Base-by-base conservation (phyloP, 371 early-diverging fungal species). In the Rhizomucor miehei region DNA sequence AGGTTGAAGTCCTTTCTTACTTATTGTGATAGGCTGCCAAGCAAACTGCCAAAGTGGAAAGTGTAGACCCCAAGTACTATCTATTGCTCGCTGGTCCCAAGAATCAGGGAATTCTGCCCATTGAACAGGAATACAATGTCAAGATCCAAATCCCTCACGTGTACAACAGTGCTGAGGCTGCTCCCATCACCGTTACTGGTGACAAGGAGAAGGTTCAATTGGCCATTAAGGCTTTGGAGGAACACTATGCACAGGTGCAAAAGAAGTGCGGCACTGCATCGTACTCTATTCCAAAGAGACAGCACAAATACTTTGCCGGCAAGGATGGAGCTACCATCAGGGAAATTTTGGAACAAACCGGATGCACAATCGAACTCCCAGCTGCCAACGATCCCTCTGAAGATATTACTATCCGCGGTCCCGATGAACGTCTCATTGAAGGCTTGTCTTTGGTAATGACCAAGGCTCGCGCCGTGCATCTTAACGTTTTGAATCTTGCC, bases 291-390 rank as follows among this genome's bases (percentile, higher is more conserved):
- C 89, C 92, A 48, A 93, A 94, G 79, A 85, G 87, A 51, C 92
- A 93, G 70, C 97, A 95, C 73, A 88, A 89, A 49, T 92, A 92
- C 65, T 75, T 98, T 24, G 77, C 92, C 23, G 97, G 97, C 24
- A 80, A 85, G 54, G 86, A 89, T 60, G 95, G 92, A 37, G 70
- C 81, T 25, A 80, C 73, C 21, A 76, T 97, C 49, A 77, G 80
- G 51, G 92, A 93, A 51, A 89, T 97, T 50, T 70, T 91, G 44
- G 84, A 81, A 36, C 75, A 80, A 4, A 51, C 51, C 17, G 65
- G 84, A 10, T 97, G 97, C 79, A 80, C 82, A 37, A 86, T 97
- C 34, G 86, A 85, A 47, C 71, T 95, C 23, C 91, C 96, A 6
- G 57, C 86, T 13, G 60, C 80, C 4, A 44, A 51, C 17, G 88